Evolutionary conservation across 75 land plant species (phyloP), one percentile per base, ranked within the genome.

Genomic region (Azolla pinnata): DNA sequence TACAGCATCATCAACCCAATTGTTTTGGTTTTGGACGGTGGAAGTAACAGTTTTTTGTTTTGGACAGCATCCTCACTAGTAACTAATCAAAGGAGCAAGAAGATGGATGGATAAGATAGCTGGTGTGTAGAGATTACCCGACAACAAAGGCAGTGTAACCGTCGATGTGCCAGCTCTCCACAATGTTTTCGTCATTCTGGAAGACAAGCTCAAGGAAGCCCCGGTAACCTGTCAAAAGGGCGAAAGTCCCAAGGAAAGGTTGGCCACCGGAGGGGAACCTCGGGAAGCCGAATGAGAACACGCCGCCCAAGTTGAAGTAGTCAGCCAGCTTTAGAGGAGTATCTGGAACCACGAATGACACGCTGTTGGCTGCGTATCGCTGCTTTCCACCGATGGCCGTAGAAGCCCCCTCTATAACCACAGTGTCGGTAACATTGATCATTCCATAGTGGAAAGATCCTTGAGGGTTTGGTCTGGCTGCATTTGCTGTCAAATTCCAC

Each of bases 381-480:
- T 79, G 83, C 67, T 84, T 90, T 59, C 86, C 85, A 50, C 77
- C 79, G 71, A 90, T 79, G 42, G 42, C 10, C 42, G 14, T 7
- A 38, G 10, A 38, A 38, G 10, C 10, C 42, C 42, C 14, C 42
- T 7, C 10, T 7, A 38, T 14, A 7, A 7, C 7, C 14, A 7
- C 14, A 7, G 7, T 38, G 42, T 38, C 42, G 42, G 42, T 14
- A 38, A 38, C 42, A 38, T 7, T 38, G 42, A 7, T 7, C 55
- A 65, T 19, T 29, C 97, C 92, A 57, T 90, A 90, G 67, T 90
- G 85, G 68, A 79, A 90, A 0, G 92, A 90, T 17, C 97, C 97
- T 69, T 90, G 96, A 14, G 96, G 91, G 52, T 90, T 90, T 14
- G 87, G 91, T 33, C 96, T 65, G 3, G 97, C 88, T 19, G 85